Base-by-base conservation (phyloP, 257 asterid genomes). In the Solanum chilense region DNA sequence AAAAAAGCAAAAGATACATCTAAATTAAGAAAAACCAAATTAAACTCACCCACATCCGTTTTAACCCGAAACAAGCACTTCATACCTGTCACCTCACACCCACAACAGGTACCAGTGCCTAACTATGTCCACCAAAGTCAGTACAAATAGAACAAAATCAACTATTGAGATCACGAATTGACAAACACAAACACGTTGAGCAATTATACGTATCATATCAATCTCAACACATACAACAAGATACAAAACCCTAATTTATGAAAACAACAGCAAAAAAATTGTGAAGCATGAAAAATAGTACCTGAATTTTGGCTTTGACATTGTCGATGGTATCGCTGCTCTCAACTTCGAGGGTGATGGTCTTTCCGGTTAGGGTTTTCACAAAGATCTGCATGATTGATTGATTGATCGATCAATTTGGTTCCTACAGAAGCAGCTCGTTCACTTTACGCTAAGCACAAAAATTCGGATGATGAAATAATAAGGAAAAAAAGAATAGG, bases 281-380 rank as follows among this genome's bases (percentile, higher is more conserved):
- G 4, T 44, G 23, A 39, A 66, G 2, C 13, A 37, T 0, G 37
- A 62, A 9, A 9, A 15, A n/a, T 0, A 3, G 21, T 69, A 94
- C 98, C 98, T 95, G 98, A 94, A 95, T 95, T 94, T 92, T 93
- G 91, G 96, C 91, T 85, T 95, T 95, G 88, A 95, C 97, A 89
- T 94, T 92, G 86, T 95, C 98, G 84, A 94, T 94, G 90, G 97
- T 94, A 90, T 95, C 98, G 68, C 95, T 92, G 91, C 93, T 92
- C 92, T 95, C 98, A 25, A 95, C 98, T 90, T 95, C 97, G 80
- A 95, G 97, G 58, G 98, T 92, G 87, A 94, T 94, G 2, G 98
- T 93, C 85, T 94, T 93, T 12, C 98, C 98, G 29, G 98, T 93
- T 52, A 96, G 95, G 88, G 96, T 94, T 91, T 94, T 96, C 80